A percentile compares a stretch with the other conserved stretches of the same genome.
Evolutionary conservation across 2,329 filamentous ascomycete species (phyloP).

Genomic region (Fusarium sp.): DNA sequence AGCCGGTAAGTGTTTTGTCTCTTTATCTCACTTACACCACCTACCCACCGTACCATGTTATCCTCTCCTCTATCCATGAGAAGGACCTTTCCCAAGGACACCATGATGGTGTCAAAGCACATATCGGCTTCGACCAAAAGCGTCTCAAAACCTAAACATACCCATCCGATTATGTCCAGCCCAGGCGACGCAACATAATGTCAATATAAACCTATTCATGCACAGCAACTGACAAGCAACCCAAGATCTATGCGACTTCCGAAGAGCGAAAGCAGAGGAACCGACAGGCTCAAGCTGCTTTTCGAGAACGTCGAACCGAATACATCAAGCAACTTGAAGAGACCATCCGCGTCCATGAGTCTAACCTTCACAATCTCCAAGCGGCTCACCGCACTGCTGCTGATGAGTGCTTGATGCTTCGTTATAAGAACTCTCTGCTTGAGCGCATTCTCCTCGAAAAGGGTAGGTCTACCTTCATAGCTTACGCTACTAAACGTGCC

Average conservation of each 20-base stretch:
- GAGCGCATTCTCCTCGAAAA: slow-evolving; percentile 97
- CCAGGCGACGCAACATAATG: slow-evolving; percentile 19
- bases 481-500: not conserved
- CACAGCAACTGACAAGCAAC: slow-evolving; percentile 33
- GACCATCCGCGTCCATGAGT: slow-evolving; percentile 96
- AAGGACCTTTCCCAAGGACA: not conserved
- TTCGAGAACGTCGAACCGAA: slow-evolving; percentile 94
- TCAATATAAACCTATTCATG: slow-evolving; percentile 2
- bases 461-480: slow-evolving; percentile 63
- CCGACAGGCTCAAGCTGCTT: slow-evolving; percentile 95
- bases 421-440: slow-evolving; percentile 97
- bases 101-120: slow-evolving; percentile 2
- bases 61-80: not conserved
- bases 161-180: not conserved
- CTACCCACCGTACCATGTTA: not conserved
- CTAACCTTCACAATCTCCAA: slow-evolving; percentile 90
- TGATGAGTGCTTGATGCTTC: slow-evolving; percentile 96
- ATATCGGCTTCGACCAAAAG: not conserved
- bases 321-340: slow-evolving; percentile 99
- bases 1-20: slow-evolving; percentile 78
- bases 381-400: slow-evolving; percentile 93
- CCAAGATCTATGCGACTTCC: slow-evolving; percentile 95
- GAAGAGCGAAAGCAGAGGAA: slow-evolving; percentile 99
- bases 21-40: slow-evolving; percentile 10
- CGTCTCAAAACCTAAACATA: slow-evolving; percentile 1